A percentile compares a stretch with the other conserved stretches of the same genome.
Evolutionary conservation across 768 basidiomycete genomes (phyloP).

Genomic region (Lentinula aciculospora): DNA sequence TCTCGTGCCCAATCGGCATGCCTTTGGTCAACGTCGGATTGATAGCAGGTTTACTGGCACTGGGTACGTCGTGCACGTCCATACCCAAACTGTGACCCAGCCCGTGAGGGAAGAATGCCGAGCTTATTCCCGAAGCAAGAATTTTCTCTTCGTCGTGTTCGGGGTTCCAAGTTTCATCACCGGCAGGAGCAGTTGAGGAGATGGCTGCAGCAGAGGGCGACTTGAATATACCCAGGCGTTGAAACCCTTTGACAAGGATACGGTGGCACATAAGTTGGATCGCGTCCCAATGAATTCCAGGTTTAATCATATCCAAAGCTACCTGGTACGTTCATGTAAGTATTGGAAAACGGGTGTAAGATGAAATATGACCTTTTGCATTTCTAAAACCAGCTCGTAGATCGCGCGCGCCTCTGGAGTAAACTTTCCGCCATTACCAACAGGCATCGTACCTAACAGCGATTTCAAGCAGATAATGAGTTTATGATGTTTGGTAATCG

Average conservation of each 20-base stretch:
- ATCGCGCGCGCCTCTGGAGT: conserved; percentile 76
- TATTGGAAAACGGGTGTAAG: not conserved
- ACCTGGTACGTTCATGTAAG: conserved; percentile 30
- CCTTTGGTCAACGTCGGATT: conserved; percentile 44
- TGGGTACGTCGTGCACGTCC: conserved; percentile 92
- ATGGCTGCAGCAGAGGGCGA: conserved; percentile 29
- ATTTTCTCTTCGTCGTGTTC: conserved; percentile 61
- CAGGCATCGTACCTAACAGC: conserved; percentile 54
- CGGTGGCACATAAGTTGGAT: conserved; percentile 83
- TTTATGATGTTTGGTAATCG: not conserved
- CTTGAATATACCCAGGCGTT: conserved; percentile 82
- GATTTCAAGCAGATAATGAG: not conserved
- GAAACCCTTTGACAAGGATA: conserved; percentile 76
- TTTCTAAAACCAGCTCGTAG: conserved; percentile 81
- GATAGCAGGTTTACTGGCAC: conserved; percentile 65
- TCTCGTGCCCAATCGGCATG: conserved; percentile 40
- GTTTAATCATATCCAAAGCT: conserved; percentile 62
- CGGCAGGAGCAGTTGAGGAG: conserved; percentile 3
- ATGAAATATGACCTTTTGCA: conserved; percentile 68
- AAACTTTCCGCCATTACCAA: conserved; percentile 93
- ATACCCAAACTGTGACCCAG: conserved; percentile 87
- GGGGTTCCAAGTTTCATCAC: conserved; percentile 40
- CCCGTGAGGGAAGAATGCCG: conserved; percentile 94
- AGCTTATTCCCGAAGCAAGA: conserved; percentile 67
- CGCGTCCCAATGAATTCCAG: conserved; percentile 87